These are phyloP conservation scores for Pythium brachiatum DNA, from an alignment of 352 stramenopile species.

Conservation along the genomic window DNA sequence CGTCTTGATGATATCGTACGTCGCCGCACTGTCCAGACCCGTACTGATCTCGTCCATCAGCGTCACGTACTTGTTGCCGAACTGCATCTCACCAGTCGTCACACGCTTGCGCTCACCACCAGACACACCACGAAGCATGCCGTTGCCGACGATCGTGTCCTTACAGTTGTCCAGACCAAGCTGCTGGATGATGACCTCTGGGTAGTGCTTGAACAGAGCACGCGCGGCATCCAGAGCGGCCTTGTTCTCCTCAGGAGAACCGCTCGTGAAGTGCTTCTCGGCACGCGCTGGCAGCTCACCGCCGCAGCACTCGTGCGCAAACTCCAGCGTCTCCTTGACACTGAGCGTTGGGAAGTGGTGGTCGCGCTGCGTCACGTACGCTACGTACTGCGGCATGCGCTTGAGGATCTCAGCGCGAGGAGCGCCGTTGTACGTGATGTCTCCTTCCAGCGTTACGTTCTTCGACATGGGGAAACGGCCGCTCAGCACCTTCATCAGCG, in stretches of 20 bases:
- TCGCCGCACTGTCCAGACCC: conserved; percentile 57
- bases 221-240: conserved; percentile 33
- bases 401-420: conserved; percentile 28
- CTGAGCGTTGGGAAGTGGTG: conserved; percentile 46
- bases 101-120: conserved; percentile 76
- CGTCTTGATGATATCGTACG: conserved; percentile 63
- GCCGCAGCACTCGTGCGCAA: conserved; percentile 52
- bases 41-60: conserved; percentile 84
- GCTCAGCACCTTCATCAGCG: conserved; percentile 52
- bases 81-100: conserved; percentile 74
- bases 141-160: conserved; percentile 64
- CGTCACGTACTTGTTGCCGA: conserved; percentile 78
- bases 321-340: conserved; percentile 51
- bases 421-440: conserved; percentile 50
- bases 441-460: conserved; percentile 33
- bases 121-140: conserved; percentile 63
- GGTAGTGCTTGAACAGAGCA: conserved; percentile 30
- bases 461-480: conserved; percentile 44
- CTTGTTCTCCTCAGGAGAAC: conserved; percentile 39
- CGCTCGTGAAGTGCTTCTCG: conserved; percentile 32
- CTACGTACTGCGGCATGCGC: conserved; percentile 43
- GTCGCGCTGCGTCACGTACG: conserved; percentile 50
- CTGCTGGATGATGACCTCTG: conserved; percentile 50
- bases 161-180: conserved; percentile 53
- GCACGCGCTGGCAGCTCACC: conserved; percentile 26